Evolutionary conservation across 2,329 filamentous ascomycete species (phyloP).

Genomic region (Fusarium pseudoanthophilum): DNA sequence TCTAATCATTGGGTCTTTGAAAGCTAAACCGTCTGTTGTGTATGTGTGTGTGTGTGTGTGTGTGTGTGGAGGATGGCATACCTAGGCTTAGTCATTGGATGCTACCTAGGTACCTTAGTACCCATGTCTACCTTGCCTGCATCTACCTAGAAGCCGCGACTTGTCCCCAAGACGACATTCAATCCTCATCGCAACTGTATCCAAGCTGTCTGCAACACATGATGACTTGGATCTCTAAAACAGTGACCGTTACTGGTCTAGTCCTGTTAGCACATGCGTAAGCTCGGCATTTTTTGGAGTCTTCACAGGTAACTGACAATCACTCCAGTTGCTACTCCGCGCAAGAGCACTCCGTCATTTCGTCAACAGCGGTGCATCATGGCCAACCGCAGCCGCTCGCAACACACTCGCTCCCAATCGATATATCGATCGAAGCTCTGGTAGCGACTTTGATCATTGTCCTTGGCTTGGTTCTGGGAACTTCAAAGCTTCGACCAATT

Average conservation of each 20-base stretch:
- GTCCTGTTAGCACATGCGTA: slow-evolving; percentile 89
- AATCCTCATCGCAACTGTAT: slow-evolving; percentile 2
- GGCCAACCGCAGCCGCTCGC: slow-evolving; percentile 55
- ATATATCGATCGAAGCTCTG: slow-evolving; percentile 89
- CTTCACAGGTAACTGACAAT: slow-evolving; percentile 25
- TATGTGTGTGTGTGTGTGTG: background rate
- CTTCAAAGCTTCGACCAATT: slow-evolving; percentile 84
- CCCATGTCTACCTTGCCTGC: slow-evolving; percentile 24
- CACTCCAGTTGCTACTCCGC: slow-evolving; percentile 87
- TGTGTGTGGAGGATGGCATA: background rate
- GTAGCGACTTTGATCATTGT: slow-evolving; percentile 83
- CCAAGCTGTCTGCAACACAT: slow-evolving; percentile 25
- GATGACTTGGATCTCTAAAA: slow-evolving; percentile 79
- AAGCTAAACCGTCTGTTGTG: background rate
- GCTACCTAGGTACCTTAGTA: background rate
- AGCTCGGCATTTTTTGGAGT: slow-evolving; percentile 47
- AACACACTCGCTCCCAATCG: slow-evolving; percentile 73
- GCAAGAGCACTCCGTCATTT: slow-evolving; percentile 86
- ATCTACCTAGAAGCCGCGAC: slow-evolving; percentile 20
- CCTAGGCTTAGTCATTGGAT: slow-evolving; percentile 39
- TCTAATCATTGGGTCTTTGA: background rate
- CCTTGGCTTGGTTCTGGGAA: slow-evolving; percentile 81
- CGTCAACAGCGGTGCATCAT: slow-evolving; percentile 63
- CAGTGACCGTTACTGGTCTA: slow-evolving; percentile 78
- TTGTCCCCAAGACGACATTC: slow-evolving; percentile 36